Evolutionary conservation across 495 filamentous ascomycete genomes (phyloP).

Genomic region (Glonium stellatum): DNA sequence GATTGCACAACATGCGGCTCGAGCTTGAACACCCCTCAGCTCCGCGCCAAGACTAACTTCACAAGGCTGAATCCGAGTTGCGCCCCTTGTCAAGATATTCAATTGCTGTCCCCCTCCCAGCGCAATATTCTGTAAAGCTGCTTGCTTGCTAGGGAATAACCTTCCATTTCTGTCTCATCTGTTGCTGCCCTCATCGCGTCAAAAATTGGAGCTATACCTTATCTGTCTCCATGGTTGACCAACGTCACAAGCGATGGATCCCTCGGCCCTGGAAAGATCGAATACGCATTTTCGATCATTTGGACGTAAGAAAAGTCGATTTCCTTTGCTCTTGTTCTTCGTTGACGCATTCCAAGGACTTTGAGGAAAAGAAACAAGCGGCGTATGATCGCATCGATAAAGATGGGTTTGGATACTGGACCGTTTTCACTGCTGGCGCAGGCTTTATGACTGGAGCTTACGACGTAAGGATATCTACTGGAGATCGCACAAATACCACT

Average conservation of each 20-base stretch:
- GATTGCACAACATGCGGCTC: too few relatives aligned
- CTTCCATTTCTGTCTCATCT: neutral
- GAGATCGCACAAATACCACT: neutral
- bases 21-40: too few relatives aligned
- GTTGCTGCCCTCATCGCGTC: neutral
- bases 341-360: neutral
- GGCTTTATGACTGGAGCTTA: neutral
- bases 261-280: neutral
- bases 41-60: too few relatives aligned
- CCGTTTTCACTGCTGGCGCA: conserved; percentile 4
- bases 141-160: too few relatives aligned
- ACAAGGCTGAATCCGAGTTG: too few relatives aligned
- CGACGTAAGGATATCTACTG: neutral
- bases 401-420: conserved; percentile 8
- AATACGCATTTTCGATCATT: neutral
- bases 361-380: neutral
- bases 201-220: neutral
- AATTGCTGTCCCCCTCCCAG: too few relatives aligned
- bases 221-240: neutral
- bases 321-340: neutral
- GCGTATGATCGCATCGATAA: conserved; percentile 2
- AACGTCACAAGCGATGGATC: neutral
- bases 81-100: too few relatives aligned
- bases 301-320: neutral
- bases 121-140: too few relatives aligned